Base-by-base conservation (phyloP, 257 asterid genomes). In the Plantago elongata region DNA sequence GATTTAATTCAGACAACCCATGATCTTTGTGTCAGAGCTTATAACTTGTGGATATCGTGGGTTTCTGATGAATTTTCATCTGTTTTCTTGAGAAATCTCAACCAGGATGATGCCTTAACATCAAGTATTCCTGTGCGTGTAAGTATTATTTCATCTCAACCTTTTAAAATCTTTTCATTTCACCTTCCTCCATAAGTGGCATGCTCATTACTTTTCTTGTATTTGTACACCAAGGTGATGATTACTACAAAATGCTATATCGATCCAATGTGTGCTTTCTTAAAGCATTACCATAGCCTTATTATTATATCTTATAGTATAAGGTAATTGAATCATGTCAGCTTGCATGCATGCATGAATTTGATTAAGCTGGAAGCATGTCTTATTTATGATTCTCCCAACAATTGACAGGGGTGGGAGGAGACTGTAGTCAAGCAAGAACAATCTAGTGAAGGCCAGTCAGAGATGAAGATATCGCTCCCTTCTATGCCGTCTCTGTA, bases 401-500 rank as follows among this genome's bases (percentile, higher is more conserved):
- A 64, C 64, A 34, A 34, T 79, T 13, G 61, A 56, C 85, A 89
- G 99, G 99, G 97, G 48, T 93, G 99, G 99, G 99, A 89, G 75
- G 96, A 93, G 84, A 89, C 83, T 45, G 76, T 87, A 17, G 85
- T 93, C 59, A 87, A 82, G 90, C 91, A 85, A 78, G 96, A 85
- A 52, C 91, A 81, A 74, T 73, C 85, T 16, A 67, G 67, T 65
- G 95, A 84, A 72, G 83, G 75, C 74, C 81, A 74, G 73, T 66
- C 96, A 10, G 99, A 89, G 69, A 83, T 93, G 82, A 81, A 84
- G 81, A 85, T 93, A 75, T 79, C 78, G 27, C 99, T 93, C 68
- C 99, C 99, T 63, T 93, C 97, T 27, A 82, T 87, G 92, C 99
- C 99, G 65, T 93, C 99, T 63, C 78, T 85, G 60, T 83, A 89